Percentiles rank a stretch among this genome's conserved stretches.
Evolutionary conservation across 805 yeast species (phyloP).

Genomic region (Wickerhamomyces bisporus): DNA sequence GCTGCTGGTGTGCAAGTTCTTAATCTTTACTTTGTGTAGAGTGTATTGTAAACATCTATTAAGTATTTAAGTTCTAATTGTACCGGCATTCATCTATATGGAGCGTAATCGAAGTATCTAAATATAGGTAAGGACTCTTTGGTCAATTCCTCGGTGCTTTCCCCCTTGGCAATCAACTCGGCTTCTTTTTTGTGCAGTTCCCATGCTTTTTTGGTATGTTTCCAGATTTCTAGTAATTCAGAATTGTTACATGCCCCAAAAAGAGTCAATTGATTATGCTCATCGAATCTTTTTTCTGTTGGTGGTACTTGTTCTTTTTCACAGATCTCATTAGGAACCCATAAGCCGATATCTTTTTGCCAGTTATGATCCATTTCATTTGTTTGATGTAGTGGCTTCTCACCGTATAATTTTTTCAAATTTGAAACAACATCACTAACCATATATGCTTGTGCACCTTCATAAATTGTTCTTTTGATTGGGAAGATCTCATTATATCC

Average conservation of each 20-base stretch:
- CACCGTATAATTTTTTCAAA: conserved; percentile 32
- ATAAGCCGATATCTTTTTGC: conserved; percentile 37
- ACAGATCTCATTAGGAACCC: conserved; percentile 43
- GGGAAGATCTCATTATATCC: conserved; percentile 35
- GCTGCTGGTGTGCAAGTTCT: no score
- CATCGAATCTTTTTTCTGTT: conserved; percentile 21
- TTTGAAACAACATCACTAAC: conserved; percentile 33
- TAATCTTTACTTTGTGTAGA: no score
- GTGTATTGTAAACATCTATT: no score
- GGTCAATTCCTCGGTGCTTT: conserved; percentile 15
- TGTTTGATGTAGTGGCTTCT: conserved; percentile 5
- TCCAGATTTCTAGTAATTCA: conserved; percentile 34
- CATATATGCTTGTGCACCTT: conserved; percentile 42
- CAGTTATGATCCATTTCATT: conserved; percentile 28
- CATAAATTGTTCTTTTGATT: conserved; percentile 36
- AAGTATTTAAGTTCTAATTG: no score
- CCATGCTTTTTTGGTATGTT: conserved; percentile 24
- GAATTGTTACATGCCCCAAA: conserved; percentile 36
- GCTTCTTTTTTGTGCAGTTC: conserved; percentile 25
- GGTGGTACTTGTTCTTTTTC: conserved; percentile 23
- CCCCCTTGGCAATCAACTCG: conserved; percentile 19
- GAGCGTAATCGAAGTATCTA: conserved; percentile 22
- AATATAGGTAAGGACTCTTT: conserved; percentile 32
- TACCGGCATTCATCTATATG: conserved; percentile 10
- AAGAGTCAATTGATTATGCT: conserved; percentile 25